These are phyloP conservation scores for Hypoxylon trugodes DNA, from an alignment of 495 filamentous ascomycete genomes.

Conservation along the genomic window DNA sequence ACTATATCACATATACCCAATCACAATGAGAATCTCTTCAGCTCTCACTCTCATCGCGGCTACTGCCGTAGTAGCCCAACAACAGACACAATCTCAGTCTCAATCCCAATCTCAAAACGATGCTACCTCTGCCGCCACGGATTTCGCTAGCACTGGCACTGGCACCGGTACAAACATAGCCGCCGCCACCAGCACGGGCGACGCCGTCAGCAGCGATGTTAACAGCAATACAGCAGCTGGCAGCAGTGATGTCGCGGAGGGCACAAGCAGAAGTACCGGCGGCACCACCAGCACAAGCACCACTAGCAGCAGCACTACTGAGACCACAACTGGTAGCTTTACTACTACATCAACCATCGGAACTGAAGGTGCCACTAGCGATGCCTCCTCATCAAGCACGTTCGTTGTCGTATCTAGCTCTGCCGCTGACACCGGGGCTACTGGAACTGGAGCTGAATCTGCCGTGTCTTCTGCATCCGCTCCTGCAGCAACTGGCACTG, in stretches of 20 bases:
- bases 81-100: not conserved
- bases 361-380: not conserved
- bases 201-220: slow-evolving; percentile 4
- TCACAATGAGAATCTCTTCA: slow-evolving; percentile 27
- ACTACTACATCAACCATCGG: not conserved
- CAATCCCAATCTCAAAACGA: not conserved
- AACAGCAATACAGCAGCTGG: not conserved
- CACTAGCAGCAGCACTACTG: slow-evolving; percentile 7
- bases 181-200: not conserved
- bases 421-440: not conserved
- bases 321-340: not conserved
- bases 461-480: not conserved
- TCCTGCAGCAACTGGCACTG: not conserved
- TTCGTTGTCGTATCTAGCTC: not conserved
- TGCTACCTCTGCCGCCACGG: not conserved
- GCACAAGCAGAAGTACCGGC: slow-evolving; percentile 3
- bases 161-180: no score
- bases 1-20: not conserved
- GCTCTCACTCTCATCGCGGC: slow-evolving; percentile 29
- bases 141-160: not conserved
- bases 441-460: slow-evolving; percentile 3
- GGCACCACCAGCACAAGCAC: not conserved
- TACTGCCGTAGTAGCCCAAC: slow-evolving; percentile 36
- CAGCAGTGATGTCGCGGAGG: no score
- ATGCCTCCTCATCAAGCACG: not conserved